phyloP scores from a whole-genome alignment of 2,329 filamentous ascomycete genomes.

The Sporothrix dimorphospora region DNA sequence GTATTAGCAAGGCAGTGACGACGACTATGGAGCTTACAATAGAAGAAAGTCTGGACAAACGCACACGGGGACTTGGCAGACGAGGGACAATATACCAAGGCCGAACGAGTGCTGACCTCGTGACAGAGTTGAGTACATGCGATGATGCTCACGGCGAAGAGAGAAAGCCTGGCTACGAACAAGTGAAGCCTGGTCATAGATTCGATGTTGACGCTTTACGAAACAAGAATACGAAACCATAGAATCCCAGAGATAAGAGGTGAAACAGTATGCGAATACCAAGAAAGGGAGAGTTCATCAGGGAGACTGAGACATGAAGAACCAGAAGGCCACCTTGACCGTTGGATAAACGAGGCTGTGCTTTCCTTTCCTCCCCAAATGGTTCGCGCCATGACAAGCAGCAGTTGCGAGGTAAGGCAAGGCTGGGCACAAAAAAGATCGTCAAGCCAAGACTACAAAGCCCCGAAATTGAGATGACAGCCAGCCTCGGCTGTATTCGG shows the following conservation, averaged over 20 bases:
- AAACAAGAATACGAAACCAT: slow-evolving; percentile 7
- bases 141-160: neutral
- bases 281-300: neutral
- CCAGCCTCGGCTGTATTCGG: neutral
- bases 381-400: neutral
- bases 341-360: slow-evolving; percentile 7
- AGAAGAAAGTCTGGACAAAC: neutral
- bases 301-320: slow-evolving; percentile 6
- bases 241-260: neutral
- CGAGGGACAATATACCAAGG: neutral
- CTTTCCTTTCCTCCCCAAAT: neutral
- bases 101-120: neutral
- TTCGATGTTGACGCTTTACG: neutral
- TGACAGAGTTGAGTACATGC: neutral
- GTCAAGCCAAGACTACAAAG: slow-evolving; percentile 10
- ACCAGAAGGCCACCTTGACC: neutral
- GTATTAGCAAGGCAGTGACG: neutral
- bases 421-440: slow-evolving; percentile 18
- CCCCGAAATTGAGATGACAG: neutral
- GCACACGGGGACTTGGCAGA: slow-evolving; percentile 8
- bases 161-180: neutral
- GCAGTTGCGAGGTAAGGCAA: slow-evolving; percentile 6
- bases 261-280: neutral
- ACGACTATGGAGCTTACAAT: neutral
- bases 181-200: neutral